These are phyloP conservation scores for Mycena sp. DNA, from an alignment of 1,284 basidiomycete genomes.

Conservation along the genomic window DNA sequence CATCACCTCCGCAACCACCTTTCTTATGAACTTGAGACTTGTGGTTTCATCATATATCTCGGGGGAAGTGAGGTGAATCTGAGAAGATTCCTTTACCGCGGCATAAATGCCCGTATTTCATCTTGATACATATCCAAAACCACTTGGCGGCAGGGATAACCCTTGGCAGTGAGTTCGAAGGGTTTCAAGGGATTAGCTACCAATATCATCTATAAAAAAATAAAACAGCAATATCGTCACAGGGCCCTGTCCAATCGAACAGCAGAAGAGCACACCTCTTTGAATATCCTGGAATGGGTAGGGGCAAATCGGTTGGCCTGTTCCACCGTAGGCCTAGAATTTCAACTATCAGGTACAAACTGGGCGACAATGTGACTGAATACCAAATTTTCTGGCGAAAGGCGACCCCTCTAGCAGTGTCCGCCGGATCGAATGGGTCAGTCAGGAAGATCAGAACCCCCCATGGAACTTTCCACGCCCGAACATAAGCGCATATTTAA, in stretches of 20 bases:
- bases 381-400: slow-evolving; percentile 39
- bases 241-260: too few species aligned
- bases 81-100: slow-evolving; percentile 11
- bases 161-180: slow-evolving; percentile 41
- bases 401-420: slow-evolving; percentile 38
- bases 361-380: neutral
- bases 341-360: neutral
- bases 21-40: slow-evolving; percentile 39
- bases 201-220: slow-evolving; percentile 44
- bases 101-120: slow-evolving; percentile 42
- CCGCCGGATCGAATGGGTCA: slow-evolving; percentile 42
- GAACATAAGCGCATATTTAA: slow-evolving; percentile 46
- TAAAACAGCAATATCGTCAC: neutral
- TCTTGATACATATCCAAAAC: slow-evolving; percentile 39
- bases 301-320: neutral
- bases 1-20: slow-evolving; percentile 39
- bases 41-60: slow-evolving; percentile 35
- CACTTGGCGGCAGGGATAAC: slow-evolving; percentile 37
- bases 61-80: slow-evolving; percentile 30
- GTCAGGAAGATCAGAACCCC: slow-evolving; percentile 54
- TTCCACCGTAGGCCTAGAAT: neutral
- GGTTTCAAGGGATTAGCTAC: slow-evolving; percentile 40
- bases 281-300: neutral
- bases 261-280: neutral
- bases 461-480: slow-evolving; percentile 52